A percentile compares a stretch with the other conserved stretches of the same genome.
Conservation (phyloP, 345 rosid species). For the Pistacia atlantica region DNA sequence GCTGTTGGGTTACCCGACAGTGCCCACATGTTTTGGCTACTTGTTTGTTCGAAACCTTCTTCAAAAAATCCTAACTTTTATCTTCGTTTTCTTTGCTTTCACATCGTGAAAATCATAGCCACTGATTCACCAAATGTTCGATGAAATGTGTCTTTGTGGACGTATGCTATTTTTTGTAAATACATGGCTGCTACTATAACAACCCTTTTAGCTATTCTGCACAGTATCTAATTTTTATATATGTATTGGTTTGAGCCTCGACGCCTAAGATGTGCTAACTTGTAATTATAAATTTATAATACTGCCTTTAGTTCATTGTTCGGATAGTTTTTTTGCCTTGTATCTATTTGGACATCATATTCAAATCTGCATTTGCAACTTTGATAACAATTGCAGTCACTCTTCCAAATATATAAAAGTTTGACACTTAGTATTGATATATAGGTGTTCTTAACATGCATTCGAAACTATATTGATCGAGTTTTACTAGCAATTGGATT, state of each 20-base stretch:
- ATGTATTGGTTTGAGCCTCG: too few species aligned
- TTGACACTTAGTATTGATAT: background rate
- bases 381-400: background rate
- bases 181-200: too few species aligned
- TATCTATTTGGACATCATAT: background rate
- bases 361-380: background rate
- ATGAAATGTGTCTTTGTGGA: constrained; percentile 1
- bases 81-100: background rate
- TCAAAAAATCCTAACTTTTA: background rate
- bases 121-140: constrained; percentile 1
- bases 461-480: background rate
- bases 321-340: background rate
- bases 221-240: too few species aligned
- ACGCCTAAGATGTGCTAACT: too few species aligned
- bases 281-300: background rate
- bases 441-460: background rate
- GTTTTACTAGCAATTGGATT: background rate
- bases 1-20: too few species aligned
- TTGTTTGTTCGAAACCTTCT: too few species aligned
- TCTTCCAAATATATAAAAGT: background rate
- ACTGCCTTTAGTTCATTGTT: background rate
- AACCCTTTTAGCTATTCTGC: too few species aligned
- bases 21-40: too few species aligned
- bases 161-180: background rate
- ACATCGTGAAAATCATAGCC: background rate